phyloP scores from a whole-genome alignment of 331 rosid genomes.

The Spiraea crenata region DNA sequence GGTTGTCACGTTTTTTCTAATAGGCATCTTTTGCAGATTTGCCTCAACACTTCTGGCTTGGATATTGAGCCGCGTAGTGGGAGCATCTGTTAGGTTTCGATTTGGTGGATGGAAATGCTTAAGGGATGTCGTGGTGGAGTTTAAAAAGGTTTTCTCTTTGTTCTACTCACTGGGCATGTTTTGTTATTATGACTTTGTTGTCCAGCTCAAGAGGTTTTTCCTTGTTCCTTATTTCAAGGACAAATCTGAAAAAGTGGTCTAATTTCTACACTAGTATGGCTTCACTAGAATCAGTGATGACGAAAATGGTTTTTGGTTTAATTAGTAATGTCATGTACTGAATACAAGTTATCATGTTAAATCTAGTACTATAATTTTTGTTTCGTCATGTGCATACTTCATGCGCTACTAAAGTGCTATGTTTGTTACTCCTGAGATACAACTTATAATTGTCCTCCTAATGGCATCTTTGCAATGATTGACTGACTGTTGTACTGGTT shows the following conservation, averaged over 20 bases:
- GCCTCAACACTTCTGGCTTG: slow-evolving; percentile 88
- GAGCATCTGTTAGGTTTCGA: slow-evolving; percentile 86
- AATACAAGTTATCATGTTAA: neutral
- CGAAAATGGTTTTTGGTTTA: neutral
- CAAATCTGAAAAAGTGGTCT: neutral
- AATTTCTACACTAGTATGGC: neutral
- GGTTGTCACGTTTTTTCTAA: slow-evolving; percentile 15
- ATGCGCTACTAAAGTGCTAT: neutral
- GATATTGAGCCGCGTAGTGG: slow-evolving; percentile 80
- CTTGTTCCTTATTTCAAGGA: slow-evolving; percentile 19
- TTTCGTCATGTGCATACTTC: neutral
- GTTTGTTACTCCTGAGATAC: neutral
- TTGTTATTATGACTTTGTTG: slow-evolving; percentile 12
- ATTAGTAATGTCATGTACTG: neutral
- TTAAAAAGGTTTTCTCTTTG: slow-evolving; percentile 63
- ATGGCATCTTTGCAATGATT: neutral
- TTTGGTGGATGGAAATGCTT: slow-evolving; percentile 95
- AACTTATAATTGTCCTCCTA: neutral
- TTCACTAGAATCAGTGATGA: neutral
- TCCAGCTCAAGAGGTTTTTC: slow-evolving; percentile 12
- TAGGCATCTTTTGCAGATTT: slow-evolving; percentile 51
- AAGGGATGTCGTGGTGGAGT: slow-evolving; percentile 84
- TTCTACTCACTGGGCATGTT: slow-evolving; percentile 26
- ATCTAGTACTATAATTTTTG: neutral
- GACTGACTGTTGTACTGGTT: neutral